Conservation (phyloP, 352 stramenopile genomes). For the Elongisporangium undulatum region DNA sequence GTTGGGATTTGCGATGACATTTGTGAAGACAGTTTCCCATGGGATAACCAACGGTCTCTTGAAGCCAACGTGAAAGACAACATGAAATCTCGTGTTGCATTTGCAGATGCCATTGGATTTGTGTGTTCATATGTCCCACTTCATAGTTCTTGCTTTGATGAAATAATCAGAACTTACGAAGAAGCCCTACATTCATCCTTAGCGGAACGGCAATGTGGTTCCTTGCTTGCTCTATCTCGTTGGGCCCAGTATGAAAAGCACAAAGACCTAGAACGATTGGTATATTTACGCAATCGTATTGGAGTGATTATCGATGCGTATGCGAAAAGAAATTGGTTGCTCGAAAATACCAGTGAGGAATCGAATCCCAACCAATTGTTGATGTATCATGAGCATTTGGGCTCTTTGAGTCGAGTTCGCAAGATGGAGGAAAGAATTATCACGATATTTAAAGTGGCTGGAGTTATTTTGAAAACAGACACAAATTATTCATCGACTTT, state of each 20-base stretch:
- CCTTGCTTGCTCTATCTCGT: constrained; percentile 39
- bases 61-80: constrained; percentile 12
- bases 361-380: neutral
- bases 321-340: constrained; percentile 43
- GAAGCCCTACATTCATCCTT: constrained; percentile 27
- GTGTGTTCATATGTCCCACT: constrained; percentile 26
- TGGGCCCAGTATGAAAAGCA: constrained; percentile 48
- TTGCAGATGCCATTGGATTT: constrained; percentile 56
- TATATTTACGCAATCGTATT: constrained; percentile 18
- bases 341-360: constrained; percentile 5
- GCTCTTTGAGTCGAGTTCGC: constrained; percentile 36
- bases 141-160: constrained; percentile 7
- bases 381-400: constrained; percentile 42
- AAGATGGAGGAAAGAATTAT: constrained; percentile 56
- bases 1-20: neutral
- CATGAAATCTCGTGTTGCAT: constrained; percentile 34
- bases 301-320: constrained; percentile 23
- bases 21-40: neutral
- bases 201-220: constrained; percentile 59
- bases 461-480: constrained; percentile 18
- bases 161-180: constrained; percentile 16
- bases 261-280: constrained; percentile 7
- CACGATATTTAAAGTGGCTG: constrained; percentile 35
- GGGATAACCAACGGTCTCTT: neutral
- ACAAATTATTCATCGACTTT: neutral